Conservation (phyloP, 75 land plant genomes). For the Selaginella tamariscina region DNA sequence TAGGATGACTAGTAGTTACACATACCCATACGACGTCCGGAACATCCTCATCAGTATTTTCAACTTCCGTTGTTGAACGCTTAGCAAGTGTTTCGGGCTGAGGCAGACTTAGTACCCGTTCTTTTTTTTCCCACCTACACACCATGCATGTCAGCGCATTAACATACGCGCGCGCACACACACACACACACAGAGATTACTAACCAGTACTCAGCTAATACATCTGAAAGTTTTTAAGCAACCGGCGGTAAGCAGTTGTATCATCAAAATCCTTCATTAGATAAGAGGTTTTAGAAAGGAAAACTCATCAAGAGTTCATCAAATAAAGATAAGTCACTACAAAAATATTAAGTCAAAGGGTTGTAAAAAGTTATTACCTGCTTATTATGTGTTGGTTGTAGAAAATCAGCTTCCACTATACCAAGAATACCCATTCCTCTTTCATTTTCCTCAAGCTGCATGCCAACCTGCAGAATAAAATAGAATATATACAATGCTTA, state of each 20-base stretch:
- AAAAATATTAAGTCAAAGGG: too few species aligned
- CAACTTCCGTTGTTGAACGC: background rate
- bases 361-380: background rate
- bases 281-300: background rate
- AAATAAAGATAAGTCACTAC: too few species aligned
- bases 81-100: background rate
- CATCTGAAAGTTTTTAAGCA: slow-evolving; percentile 8
- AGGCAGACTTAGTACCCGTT: background rate
- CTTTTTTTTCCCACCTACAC: slow-evolving; percentile 12
- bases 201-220: slow-evolving; percentile 6
- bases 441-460: slow-evolving; percentile 12
- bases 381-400: slow-evolving; percentile 10
- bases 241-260: slow-evolving; percentile 4
- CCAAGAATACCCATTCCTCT: slow-evolving; percentile 11
- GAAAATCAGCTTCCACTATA: slow-evolving; percentile 9
- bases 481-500: background rate
- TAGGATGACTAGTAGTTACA: too few species aligned
- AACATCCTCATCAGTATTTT: background rate
- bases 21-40: slow-evolving; percentile 10
- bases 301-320: background rate
- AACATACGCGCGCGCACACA: too few species aligned
- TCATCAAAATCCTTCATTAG: slow-evolving; percentile 6
- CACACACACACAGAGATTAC: too few species aligned
- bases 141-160: too few species aligned
- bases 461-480: slow-evolving; percentile 4